These are phyloP conservation scores for Ilyonectria mors-panacis DNA, from an alignment of 2,329 filamentous ascomycete species.

Conservation along the genomic window DNA sequence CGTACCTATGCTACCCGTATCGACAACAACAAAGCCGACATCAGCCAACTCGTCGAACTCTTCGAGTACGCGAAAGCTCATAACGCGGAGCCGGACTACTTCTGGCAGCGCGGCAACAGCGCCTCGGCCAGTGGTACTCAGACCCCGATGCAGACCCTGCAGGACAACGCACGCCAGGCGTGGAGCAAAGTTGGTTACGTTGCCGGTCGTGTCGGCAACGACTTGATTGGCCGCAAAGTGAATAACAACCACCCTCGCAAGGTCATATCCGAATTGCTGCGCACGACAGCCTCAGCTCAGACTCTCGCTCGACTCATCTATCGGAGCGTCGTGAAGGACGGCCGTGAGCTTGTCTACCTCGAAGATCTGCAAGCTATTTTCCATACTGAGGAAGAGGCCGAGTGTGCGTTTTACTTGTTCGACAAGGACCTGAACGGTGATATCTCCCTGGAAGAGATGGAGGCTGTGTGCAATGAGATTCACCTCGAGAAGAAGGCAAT, in stretches of 20 bases:
- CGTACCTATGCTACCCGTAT: conserved; percentile 93
- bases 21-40: conserved; percentile 92
- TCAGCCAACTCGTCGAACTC: conserved; percentile 70
- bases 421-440: conserved; percentile 98
- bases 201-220: conserved; percentile 87
- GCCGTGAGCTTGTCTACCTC: conserved; percentile 80
- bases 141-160: conserved; percentile 82
- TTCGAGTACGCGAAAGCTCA: conserved; percentile 84
- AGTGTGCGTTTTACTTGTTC: conserved; percentile 91
- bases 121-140: conserved; percentile 71
- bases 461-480: conserved; percentile 94
- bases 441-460: conserved; percentile 94
- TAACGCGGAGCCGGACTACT: conserved; percentile 67
- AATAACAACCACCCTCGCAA: conserved; percentile 85
- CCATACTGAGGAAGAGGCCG: conserved; percentile 85
- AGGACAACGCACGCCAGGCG: conserved; percentile 81
- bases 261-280: conserved; percentile 84
- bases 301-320: conserved; percentile 90
- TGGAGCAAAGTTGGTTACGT: conserved; percentile 88
- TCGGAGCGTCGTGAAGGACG: conserved; percentile 84
- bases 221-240: conserved; percentile 86
- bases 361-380: conserved; percentile 88
- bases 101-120: conserved; percentile 61
- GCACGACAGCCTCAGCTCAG: conserved; percentile 81
- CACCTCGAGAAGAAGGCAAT: conserved; percentile 96